phyloP scores from a whole-genome alignment of 2,329 filamentous ascomycete species.

The Orbilia quercus region DNA sequence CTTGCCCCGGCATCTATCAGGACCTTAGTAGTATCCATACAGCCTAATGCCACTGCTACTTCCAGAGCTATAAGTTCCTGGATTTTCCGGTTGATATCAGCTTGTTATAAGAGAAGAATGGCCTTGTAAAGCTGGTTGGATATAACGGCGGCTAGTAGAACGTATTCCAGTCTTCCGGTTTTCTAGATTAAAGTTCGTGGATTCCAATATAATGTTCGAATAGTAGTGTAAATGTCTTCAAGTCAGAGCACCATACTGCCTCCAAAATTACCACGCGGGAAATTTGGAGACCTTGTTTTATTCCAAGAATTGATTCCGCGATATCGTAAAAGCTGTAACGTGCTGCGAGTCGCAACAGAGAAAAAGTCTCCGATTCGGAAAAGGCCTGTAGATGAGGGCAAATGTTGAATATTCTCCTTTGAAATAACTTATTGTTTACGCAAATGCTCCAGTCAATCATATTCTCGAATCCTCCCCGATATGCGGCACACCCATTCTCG shows the following conservation, averaged over 20 bases:
- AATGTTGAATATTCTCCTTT: background rate
- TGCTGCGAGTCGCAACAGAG: background rate
- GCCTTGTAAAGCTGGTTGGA: slow-evolving; percentile 9
- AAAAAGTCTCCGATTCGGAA: background rate
- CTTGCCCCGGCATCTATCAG: slow-evolving; percentile 9
- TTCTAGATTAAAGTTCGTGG: background rate
- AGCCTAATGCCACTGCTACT: background rate
- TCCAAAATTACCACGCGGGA: background rate
- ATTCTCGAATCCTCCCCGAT: background rate
- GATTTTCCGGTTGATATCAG: background rate
- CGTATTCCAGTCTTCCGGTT: background rate
- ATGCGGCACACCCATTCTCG: background rate
- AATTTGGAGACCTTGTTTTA: background rate
- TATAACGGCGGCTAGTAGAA: background rate
- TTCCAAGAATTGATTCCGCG: background rate
- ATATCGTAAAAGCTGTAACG: slow-evolving; percentile 3
- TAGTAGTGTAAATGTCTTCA: slow-evolving; percentile 13
- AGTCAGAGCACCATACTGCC: background rate
- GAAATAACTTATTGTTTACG: background rate
- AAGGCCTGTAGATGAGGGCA: background rate
- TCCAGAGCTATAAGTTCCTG: background rate
- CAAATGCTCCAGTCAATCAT: background rate
- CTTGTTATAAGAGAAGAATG: background rate
- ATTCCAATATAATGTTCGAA: background rate
- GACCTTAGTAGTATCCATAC: slow-evolving; percentile 14